Conservation (phyloP, 2,329 filamentous ascomycete genomes). For the Lasiodiplodia theobromae region DNA sequence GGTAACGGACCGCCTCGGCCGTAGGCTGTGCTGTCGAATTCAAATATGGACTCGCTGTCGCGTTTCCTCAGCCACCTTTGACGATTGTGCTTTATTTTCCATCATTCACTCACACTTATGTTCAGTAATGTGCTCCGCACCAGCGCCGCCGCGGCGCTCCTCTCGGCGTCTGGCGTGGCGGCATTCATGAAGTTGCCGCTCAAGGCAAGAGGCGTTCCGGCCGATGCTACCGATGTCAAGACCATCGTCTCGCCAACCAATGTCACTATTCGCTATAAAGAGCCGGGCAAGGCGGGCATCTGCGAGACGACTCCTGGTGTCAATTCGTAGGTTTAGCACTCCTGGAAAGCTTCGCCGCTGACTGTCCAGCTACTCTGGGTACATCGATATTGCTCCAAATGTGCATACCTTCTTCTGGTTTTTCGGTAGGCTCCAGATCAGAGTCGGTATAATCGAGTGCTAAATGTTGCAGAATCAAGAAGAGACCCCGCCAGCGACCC, state of each 20-base stretch:
- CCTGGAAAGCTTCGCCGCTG: background rate
- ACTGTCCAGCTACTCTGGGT: conserved; percentile 50
- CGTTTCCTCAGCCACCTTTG: background rate
- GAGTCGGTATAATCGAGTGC: background rate
- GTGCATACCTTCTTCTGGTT: conserved; percentile 57
- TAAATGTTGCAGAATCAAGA: conserved; percentile 49
- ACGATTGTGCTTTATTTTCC: background rate
- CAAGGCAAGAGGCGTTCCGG: conserved; percentile 41
- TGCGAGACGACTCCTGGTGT: conserved; percentile 62
- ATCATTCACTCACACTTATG: conserved; percentile 5
- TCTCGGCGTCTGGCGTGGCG: conserved; percentile 9
- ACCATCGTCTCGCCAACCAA: conserved; percentile 55
- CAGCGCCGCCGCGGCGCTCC: conserved; percentile 12
- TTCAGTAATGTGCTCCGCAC: background rate
- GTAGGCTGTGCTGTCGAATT: background rate
- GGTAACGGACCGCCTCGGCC: background rate
- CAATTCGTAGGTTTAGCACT: conserved; percentile 43
- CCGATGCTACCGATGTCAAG: conserved; percentile 52
- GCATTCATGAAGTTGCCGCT: conserved; percentile 23
- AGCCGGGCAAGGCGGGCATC: conserved; percentile 56
- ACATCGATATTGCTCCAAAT: conserved; percentile 47
- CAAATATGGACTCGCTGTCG: conserved; percentile 2
- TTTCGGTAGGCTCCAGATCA: conserved; percentile 41
- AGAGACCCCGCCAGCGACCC: conserved; percentile 56
- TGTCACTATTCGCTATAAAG: conserved; percentile 58